phyloP scores from a whole-genome alignment of 345 rosid species.

The Rhizophora apiculata region DNA sequence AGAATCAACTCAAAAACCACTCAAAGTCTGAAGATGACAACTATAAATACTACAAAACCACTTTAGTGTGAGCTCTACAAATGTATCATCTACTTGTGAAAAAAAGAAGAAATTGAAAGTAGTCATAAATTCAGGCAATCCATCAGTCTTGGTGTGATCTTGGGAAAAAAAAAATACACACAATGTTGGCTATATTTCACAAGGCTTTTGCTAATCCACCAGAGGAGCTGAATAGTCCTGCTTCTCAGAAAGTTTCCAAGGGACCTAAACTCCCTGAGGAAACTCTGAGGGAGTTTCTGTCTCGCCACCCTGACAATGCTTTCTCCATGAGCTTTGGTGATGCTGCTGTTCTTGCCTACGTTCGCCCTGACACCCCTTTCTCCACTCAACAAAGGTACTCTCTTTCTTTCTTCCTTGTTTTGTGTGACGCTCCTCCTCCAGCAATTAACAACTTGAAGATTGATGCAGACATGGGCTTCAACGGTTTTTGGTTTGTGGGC shows the following conservation, averaged over 20 bases:
- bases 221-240: constrained; percentile 29
- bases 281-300: constrained; percentile 20
- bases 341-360: constrained; percentile 29
- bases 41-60: background rate
- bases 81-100: background rate
- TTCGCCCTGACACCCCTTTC: constrained; percentile 13
- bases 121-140: background rate
- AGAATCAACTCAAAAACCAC: background rate
- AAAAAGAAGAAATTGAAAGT: too few species aligned
- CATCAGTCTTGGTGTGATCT: background rate
- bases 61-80: background rate
- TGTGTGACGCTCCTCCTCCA: too few species aligned
- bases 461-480: too few species aligned
- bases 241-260: constrained; percentile 6
- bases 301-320: constrained; percentile 18
- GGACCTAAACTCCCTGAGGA: constrained; percentile 27
- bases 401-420: background rate
- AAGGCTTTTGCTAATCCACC: constrained; percentile 31
- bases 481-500: background rate
- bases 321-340: constrained; percentile 22
- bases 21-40: too few species aligned
- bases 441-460: background rate
- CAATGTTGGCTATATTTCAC: constrained; percentile 32
- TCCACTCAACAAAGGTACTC: constrained; percentile 9
- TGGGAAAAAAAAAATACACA: background rate